A percentile compares a stretch with the other conserved stretches of the same genome.
Evolutionary conservation across 1,139 yeast species (phyloP).

Genomic region (Nematodospora anomalae): DNA sequence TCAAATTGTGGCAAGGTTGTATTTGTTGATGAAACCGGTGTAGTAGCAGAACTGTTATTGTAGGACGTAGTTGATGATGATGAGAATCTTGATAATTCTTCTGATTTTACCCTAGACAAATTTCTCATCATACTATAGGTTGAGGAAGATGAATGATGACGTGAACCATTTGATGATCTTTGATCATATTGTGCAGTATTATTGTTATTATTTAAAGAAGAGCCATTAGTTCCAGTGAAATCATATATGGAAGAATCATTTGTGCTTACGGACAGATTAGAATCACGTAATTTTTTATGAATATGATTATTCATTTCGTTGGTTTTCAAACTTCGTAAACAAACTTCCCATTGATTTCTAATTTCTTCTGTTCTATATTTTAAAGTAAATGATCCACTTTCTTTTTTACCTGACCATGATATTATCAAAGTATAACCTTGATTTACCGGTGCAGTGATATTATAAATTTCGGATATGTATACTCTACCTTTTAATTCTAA

Average conservation of each 20-base stretch:
- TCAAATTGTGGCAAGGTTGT: constrained; percentile 9
- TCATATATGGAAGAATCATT: constrained; percentile 28
- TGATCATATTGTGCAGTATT: constrained; percentile 7
- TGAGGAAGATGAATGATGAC: constrained; percentile 48
- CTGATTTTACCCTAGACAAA: constrained; percentile 23
- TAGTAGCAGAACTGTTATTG: constrained; percentile 17
- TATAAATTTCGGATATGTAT: constrained; percentile 65
- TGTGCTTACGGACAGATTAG: constrained; percentile 27
- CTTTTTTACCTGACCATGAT: constrained; percentile 79
- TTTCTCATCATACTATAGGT: constrained; percentile 49
- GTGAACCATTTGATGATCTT: constrained; percentile 32
- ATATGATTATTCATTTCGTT: constrained; percentile 44
- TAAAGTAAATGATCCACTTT: constrained; percentile 71
- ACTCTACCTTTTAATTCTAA: constrained; percentile 67
- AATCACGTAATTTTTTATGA: constrained; percentile 39
- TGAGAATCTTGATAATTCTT: constrained; percentile 14
- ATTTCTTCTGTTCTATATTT: constrained; percentile 70
- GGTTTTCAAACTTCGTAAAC: constrained; percentile 48
- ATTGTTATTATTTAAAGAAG: neutral
- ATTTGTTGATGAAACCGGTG: constrained; percentile 4
- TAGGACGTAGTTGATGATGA: constrained; percentile 17
- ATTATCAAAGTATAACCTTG: constrained; percentile 60
- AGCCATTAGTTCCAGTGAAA: constrained; percentile 16
- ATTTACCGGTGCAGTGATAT: constrained; percentile 42
- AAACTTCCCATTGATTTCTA: constrained; percentile 68